phyloP scores from a whole-genome alignment of 140 eudicot species.

The Anethum foeniculum region DNA sequence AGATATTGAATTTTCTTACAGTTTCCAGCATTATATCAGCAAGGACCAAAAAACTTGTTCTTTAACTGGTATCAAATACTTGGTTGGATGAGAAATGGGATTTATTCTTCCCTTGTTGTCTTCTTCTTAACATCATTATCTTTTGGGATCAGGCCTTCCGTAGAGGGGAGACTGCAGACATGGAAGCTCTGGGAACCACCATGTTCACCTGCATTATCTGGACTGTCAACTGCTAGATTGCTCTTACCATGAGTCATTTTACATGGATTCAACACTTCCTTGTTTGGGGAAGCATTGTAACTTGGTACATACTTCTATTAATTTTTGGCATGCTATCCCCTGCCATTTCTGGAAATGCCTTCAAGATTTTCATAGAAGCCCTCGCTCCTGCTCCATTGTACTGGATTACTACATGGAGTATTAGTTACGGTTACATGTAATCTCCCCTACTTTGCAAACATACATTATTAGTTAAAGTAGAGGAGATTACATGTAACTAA shows the following conservation, averaged over 20 bases:
- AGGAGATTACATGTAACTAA: no score
- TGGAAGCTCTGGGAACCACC: slow-evolving; percentile 75
- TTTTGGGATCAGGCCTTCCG: slow-evolving; percentile 79
- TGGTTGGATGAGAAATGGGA: slow-evolving; percentile 94
- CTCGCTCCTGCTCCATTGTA: no score
- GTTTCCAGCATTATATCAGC: slow-evolving; percentile 99
- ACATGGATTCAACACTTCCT: no score
- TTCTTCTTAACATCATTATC: slow-evolving; percentile 80
- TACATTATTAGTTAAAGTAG: no score
- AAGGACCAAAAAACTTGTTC: slow-evolving; percentile 88
- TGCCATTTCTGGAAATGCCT: no score
- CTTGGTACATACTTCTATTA: no score
- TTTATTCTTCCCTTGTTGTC: slow-evolving; percentile 62
- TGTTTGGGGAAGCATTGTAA: no score
- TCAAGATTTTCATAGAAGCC: no score
- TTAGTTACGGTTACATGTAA: no score
- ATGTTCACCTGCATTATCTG: slow-evolving; percentile 88
- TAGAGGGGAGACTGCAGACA: slow-evolving; percentile 78
- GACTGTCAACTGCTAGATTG: slow-evolving; percentile 83
- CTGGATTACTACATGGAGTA: no score
- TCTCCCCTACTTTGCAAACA: no score
- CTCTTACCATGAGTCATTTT: slow-evolving; percentile 20
- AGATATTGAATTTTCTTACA: slow-evolving; percentile 22
- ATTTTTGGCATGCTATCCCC: no score
- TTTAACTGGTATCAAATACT: slow-evolving; percentile 84